Evolutionary conservation across 2,329 filamentous ascomycete genomes (phyloP), one percentile per base, ranked within the genome.

Genomic region (Paraphaeosphaeria minitans): DNA sequence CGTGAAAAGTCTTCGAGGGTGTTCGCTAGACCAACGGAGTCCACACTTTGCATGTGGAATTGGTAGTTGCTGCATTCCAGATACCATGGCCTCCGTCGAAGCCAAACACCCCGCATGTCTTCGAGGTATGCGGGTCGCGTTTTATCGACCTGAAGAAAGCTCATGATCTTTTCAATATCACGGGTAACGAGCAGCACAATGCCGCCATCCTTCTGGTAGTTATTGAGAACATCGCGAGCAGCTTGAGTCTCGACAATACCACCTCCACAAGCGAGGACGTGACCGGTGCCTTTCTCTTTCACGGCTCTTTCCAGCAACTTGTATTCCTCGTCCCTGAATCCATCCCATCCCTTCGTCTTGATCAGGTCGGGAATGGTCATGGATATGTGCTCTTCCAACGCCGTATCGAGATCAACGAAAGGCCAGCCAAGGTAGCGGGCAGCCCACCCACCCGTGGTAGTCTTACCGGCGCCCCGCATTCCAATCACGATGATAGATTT

Each of bases 391-490:
- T 82, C 83, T 77, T 99, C 95, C 16, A 99, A 84, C 72, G 96
- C 92, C 2, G 87, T 87, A 73, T 99, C 95, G 29, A 99, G 84
- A 73, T 99, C 95, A 55, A 96, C 80, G 60, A 97, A 89, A 7
- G 90, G 87, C 72, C 92, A 88, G 51, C 87, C 86, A 1, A 98
- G 81, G 29, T 90, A 85, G 60, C 85, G 85, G 0, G 90, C 88
- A 70, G 95, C 89, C 92, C 93, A 97, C 14, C 86, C 85, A 54
- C 95, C 95, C 37, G 91, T 90, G 0, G 95, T 99, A 0, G 95
- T 97, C 81, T 99, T 99, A 27, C 95, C 95, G 42, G 93, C 95
- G 57, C 95, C 95, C 65, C 95, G 88, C 95, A 99, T 99, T 10
- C 95, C 95, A 66, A 99, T 94, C 60, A 99, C 89, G 78, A 97